A percentile compares a stretch with the other conserved stretches of the same genome.
phyloP scores from a whole-genome alignment of 2,329 filamentous ascomycete species.

The Penicillium sp. region DNA sequence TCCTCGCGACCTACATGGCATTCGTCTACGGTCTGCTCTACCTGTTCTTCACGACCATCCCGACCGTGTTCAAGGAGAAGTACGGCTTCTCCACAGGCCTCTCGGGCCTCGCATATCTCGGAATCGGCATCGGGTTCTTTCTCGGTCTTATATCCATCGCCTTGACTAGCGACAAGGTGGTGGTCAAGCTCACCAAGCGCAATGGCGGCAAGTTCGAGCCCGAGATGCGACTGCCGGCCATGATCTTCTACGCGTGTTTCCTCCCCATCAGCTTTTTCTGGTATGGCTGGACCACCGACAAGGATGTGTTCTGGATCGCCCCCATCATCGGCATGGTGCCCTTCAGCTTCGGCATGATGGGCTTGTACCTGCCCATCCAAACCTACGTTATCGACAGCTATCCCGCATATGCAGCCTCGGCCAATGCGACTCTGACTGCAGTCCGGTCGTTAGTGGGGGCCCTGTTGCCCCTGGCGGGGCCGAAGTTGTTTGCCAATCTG shows the following conservation, averaged over 20 bases:
- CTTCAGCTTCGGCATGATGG: conserved; percentile 54
- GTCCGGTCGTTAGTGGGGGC: conserved; percentile 46
- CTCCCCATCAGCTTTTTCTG: conserved; percentile 56
- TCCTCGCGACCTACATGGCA: conserved; percentile 50
- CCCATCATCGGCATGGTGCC: conserved; percentile 58
- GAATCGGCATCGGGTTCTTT: conserved; percentile 44
- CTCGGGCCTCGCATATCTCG: conserved; percentile 49
- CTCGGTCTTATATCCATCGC: conserved; percentile 37
- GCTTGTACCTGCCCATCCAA: conserved; percentile 51
- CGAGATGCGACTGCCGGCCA: conserved; percentile 52
- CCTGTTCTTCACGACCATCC: conserved; percentile 52
- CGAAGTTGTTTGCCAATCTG: conserved; percentile 8
- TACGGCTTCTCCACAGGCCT: conserved; percentile 47
- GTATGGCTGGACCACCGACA: conserved; percentile 57
- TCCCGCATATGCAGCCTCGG: conserved; percentile 46
- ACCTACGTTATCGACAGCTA: conserved; percentile 62
- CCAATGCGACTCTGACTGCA: conserved; percentile 53
- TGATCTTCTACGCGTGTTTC: conserved; percentile 53
- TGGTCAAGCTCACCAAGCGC: conserved; percentile 26
- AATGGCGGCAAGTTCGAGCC: conserved; percentile 43
- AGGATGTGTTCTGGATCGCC: conserved; percentile 54
- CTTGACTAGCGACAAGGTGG: conserved; percentile 29
- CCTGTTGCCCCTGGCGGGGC: conserved; percentile 15
- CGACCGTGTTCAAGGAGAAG: conserved; percentile 45
- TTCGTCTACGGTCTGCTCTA: conserved; percentile 55